Evolutionary conservation across 2,329 filamentous ascomycete species (phyloP), one percentile per base, ranked within the genome.

Genomic region (Periconia sp.): DNA sequence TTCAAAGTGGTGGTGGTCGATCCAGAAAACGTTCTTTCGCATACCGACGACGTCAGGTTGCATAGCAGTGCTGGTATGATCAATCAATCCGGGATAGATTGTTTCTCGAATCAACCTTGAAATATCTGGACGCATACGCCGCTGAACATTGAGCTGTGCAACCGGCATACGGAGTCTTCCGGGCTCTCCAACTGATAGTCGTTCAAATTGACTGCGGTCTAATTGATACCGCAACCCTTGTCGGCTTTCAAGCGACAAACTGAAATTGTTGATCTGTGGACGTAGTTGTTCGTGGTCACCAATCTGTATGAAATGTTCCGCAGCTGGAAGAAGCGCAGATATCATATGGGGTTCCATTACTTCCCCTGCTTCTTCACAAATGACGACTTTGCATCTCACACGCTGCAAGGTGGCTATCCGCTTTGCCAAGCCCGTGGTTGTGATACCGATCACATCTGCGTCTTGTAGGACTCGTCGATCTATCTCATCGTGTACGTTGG

Each of bases 281-380:
- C 83, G 77, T 1, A 87, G 72, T 54, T 87, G 83, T 15, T 76
- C 68, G 44, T 86, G 83, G 53, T 87, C 84, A 0, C 84, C 83
- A 26, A 87, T 86, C 11, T 83, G 73, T 13, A 87, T 81, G 5
- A 75, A 68, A 44, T 88, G 84, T 58, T 87, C 76, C 0, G 86
- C 46, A 4, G 76, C 76, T 0, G 83, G 83, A 0, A 85, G 68
- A 4, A 88, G 61, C 0, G 84, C 76, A 0, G 81, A 81, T 1
- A 88, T 59, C 3, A 81, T 69, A 45, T 88, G 84, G 0, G 81
- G 73, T 59, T 89, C 86, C 22, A 88, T 70, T 0, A 88, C 81
- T 48, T 89, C 85, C 0, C 79, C 85, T 2, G 85, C 85, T 56
- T 89, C 85, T 59, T 89, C 85, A 23, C 81, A 86, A 1, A 88